Evolutionary conservation across 805 yeast genomes (phyloP).

Genomic region (Candida parachauliodes): DNA sequence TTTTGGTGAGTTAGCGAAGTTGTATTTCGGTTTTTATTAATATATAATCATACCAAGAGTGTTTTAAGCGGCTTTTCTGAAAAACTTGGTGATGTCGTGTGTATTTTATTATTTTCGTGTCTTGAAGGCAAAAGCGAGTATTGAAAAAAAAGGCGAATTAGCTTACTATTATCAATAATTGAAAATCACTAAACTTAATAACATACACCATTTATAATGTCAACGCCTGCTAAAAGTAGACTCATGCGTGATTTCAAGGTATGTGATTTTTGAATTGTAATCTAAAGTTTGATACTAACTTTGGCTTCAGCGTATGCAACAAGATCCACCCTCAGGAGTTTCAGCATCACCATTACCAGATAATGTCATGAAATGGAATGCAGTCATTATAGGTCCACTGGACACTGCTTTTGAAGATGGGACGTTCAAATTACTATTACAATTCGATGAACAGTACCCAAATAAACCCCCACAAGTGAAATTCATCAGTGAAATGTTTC

Average conservation of each 20-base stretch:
- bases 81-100: too few species aligned
- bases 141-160: too few species aligned
- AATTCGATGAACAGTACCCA: constrained; percentile 96
- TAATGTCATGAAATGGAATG: constrained; percentile 96
- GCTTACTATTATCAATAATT: too few species aligned
- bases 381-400: constrained; percentile 95
- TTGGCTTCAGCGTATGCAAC: constrained; percentile 84
- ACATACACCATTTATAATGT: constrained; percentile 47
- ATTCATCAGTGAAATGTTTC: constrained; percentile 92
- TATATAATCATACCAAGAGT: too few species aligned
- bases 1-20: too few species aligned
- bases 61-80: too few species aligned
- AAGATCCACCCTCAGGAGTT: constrained; percentile 97
- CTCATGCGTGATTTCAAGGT: constrained; percentile 97
- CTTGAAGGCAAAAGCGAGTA: not conserved
- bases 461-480: constrained; percentile 94
- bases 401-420: constrained; percentile 99
- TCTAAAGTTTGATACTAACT: constrained; percentile 8
- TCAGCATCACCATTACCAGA: constrained; percentile 97
- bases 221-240: constrained; percentile 98
- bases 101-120: not conserved
- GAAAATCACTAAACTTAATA: too few species aligned
- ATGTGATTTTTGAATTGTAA: constrained; percentile 20
- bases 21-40: too few species aligned
- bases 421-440: constrained; percentile 79